Evolutionary conservation across 345 rosid species (phyloP).

Genomic region (Eucalyptus guilfoylei): DNA sequence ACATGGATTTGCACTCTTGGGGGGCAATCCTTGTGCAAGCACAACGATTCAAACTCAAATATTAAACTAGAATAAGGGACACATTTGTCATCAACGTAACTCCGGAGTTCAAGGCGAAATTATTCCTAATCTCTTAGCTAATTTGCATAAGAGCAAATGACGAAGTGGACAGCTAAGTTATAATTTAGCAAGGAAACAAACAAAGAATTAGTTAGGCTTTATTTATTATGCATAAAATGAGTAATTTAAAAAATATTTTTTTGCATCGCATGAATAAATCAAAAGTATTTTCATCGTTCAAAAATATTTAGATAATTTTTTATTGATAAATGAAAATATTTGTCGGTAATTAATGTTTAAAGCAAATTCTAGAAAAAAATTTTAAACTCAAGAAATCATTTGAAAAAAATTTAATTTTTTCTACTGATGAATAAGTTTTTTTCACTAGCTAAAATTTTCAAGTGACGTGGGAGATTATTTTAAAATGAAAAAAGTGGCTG

Average conservation of each 20-base stretch:
- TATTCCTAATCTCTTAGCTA: background rate
- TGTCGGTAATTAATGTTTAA: too few species aligned
- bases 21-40: rapidly evolving
- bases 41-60: background rate
- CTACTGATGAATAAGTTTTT: too few species aligned
- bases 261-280: too few species aligned
- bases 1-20: background rate
- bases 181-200: background rate
- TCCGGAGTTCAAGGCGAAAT: too few species aligned
- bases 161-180: background rate
- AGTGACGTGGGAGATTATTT: too few species aligned
- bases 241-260: too few species aligned
- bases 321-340: background rate
- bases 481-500: background rate
- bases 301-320: background rate
- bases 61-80: too few species aligned
- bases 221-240: too few species aligned
- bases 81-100: rapidly evolving
- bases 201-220: rapidly evolving
- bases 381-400: too few species aligned
- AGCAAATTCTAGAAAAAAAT: too few species aligned
- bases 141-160: background rate
- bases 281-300: background rate
- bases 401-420: too few species aligned
- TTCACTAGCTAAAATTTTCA: too few species aligned